Base-by-base conservation (phyloP, 805 yeast genomes). In the Yarrowia alimentaria region DNA sequence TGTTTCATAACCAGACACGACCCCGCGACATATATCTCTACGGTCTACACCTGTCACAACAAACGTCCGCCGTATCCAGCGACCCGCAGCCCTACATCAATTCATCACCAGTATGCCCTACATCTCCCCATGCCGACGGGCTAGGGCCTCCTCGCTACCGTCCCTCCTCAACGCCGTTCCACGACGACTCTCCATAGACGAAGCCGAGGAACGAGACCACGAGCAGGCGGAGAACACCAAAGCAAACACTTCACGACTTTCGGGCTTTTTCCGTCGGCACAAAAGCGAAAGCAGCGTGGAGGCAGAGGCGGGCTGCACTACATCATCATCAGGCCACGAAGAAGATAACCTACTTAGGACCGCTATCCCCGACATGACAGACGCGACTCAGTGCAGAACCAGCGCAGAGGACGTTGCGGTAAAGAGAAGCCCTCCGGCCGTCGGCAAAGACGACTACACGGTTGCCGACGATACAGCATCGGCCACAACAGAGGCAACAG, bases 361-460 rank as follows among this genome's bases (percentile, higher is more conserved):
- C 24, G 35, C 40, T 34, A 21, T 12, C 28, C 9, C 28, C 42
- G 43, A 25, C 43, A 37, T 37, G 43, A 17, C 16, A 4, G 43
- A 37, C 16, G 43, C 31, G 43, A 24, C 16, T 7, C 6, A 5
- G 22, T 37, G 43, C 43, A 24, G 26, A 10, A 17, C 29, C 19
- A 24, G 30, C 12, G 42, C 30, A 24, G 19, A 11, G n/a, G 13
- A 14, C 19, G 13, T 28, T 28, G 25, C 40, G 28, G 40, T 16
- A 34, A 4, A 5, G 21, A 17, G 5, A n/a, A n/a, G n/a, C n/a
- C n/a, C n/a, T n/a, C n/a, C n/a, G n/a, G n/a, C n/a, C n/a, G n/a
- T n/a, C n/a, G n/a, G n/a, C n/a, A n/a, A n/a, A n/a, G n/a, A n/a
- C n/a, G n/a, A n/a, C n/a, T n/a, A n/a, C n/a, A n/a, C n/a, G n/a